Percentiles rank a stretch among this genome's conserved stretches.
Evolutionary conservation across 495 filamentous ascomycete genomes (phyloP).

Genomic region (Rhizodiscina lignyota): DNA sequence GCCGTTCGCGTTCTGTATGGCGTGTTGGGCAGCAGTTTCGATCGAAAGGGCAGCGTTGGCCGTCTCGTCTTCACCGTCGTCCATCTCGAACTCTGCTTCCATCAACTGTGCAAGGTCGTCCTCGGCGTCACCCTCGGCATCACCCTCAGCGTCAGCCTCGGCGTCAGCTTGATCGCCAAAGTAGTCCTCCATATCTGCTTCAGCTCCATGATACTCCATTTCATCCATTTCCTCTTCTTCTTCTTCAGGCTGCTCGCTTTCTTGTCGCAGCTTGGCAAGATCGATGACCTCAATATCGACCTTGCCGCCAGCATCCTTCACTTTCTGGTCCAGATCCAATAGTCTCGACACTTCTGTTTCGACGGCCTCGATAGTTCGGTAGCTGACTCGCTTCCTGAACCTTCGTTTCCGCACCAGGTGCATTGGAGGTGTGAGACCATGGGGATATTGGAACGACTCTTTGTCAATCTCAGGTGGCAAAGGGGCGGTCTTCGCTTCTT

Average conservation of each 20-base stretch:
- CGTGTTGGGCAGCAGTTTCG: constrained; percentile 14
- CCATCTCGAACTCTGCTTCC: constrained; percentile 31
- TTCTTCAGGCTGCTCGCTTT: constrained; percentile 7
- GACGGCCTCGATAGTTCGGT: constrained; percentile 74
- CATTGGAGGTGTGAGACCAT: constrained; percentile 86
- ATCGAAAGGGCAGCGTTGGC: constrained; percentile 30
- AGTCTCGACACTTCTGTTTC: constrained; percentile 68
- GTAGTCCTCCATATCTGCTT: constrained; percentile 20
- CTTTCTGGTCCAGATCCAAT: constrained; percentile 46
- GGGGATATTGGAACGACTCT: constrained; percentile 60
- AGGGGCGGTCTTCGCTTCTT: constrained; percentile 48
- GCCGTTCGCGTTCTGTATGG: constrained; percentile 2
- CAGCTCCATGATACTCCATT: constrained; percentile 37
- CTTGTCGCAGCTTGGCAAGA: constrained; percentile 21
- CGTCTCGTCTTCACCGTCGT: constrained; percentile 18
- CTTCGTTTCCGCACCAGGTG: constrained; percentile 68
- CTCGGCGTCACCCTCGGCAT: constrained; percentile 34
- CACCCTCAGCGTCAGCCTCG: constrained; percentile 9
- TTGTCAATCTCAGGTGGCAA: constrained; percentile 49
- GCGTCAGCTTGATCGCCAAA: constrained; percentile 4
- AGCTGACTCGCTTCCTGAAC: constrained; percentile 69
- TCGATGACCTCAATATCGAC: constrained; percentile 49
- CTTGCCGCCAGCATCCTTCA: constrained; percentile 27
- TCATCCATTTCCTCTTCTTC: constrained; percentile 29
- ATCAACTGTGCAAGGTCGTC: constrained; percentile 34